Base-by-base conservation (phyloP, 2,329 filamentous ascomycete genomes). In the Alternaria gaisen region DNA sequence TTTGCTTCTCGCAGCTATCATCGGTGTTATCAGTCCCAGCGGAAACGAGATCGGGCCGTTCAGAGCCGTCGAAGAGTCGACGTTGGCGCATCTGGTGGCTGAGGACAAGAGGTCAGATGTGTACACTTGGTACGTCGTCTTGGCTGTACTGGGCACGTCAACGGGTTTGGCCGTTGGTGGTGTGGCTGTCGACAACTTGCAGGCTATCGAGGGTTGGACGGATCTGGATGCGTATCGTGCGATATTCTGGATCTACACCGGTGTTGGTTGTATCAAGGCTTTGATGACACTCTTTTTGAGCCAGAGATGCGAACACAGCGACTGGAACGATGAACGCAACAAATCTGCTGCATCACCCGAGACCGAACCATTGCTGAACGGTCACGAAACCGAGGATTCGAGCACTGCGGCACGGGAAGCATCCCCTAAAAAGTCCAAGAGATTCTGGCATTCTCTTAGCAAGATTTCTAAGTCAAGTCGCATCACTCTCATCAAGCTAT, bases 401-500 rank as follows among this genome's bases (percentile, higher is more conserved):
- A 14, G 53, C 22, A 46, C 47, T 12, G n/a, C 61, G 14, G 58
- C 52, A 3, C 41, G 47, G 30, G 22, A 77, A 72, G 47, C 68
- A 42, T 56, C 69, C 11, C 48, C 47, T 10, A 20, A 26, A 22
- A 63, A 65, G 40, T 12, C 53, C n/a, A 59, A 64, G 12, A 58
- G 63, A 47, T 56, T 68, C 12, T 69, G 67, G 66, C 61, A 69
- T 48, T 67, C 68, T 3, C 73, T 90, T 30, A 84, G 87, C 0
- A 79, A 84, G 2, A 87, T 93, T 20, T 87, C 86, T 5, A 77
- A 76, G 3, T 80, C 85, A n/a, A 88, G 84, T 36, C 79, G 83
- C 7, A 70, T 79, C 0, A 82, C 88, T 30, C 80, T 91, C 6
- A 74, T 85, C 53, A 86, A 87, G 51, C 81, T 94, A 0, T 90